Conservation (phyloP, 2,329 filamentous ascomycete species). For the Aspergillus fijiensis region DNA sequence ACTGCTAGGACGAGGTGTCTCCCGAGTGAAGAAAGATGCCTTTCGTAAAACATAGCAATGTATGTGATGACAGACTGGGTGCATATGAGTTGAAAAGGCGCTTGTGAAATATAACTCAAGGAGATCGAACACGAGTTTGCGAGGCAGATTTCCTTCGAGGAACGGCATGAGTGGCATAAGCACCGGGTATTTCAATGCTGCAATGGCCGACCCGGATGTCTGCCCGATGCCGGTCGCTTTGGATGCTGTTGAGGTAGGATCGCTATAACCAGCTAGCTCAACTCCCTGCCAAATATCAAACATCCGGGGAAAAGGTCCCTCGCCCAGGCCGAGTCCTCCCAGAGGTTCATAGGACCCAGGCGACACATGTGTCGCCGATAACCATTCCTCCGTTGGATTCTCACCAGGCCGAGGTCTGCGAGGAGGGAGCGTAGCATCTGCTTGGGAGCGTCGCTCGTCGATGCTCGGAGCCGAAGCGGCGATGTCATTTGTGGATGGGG, state of each 20-base stretch:
- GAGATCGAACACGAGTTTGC: constrained; percentile 79
- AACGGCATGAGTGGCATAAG: constrained; percentile 79
- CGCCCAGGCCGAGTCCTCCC: constrained; percentile 25
- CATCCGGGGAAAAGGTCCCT: constrained; percentile 30
- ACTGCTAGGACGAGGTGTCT: constrained; percentile 75
- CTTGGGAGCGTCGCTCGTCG: constrained; percentile 30
- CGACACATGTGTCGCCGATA: constrained; percentile 33
- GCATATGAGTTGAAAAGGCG: constrained; percentile 81
- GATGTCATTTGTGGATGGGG: constrained; percentile 30
- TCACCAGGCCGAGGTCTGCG: constrained; percentile 19
- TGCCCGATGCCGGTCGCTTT: constrained; percentile 56
- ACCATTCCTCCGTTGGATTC: constrained; percentile 36
- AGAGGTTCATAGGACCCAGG: constrained; percentile 34
- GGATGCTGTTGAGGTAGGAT: constrained; percentile 54
- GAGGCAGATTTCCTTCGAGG: constrained; percentile 73
- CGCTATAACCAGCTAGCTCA: constrained; percentile 31
- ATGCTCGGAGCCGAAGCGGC: constrained; percentile 31
- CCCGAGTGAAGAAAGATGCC: constrained; percentile 78
- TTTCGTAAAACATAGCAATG: constrained; percentile 87
- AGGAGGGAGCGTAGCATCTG: constrained; percentile 20
- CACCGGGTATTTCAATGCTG: constrained; percentile 72
- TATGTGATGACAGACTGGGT: constrained; percentile 87
- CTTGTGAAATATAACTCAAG: constrained; percentile 90
- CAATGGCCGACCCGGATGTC: constrained; percentile 38
- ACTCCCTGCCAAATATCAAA: constrained; percentile 35